These are phyloP conservation scores for Chrysanthemum seticuspe DNA, from an alignment of 129 eudicot species.

Conservation along the genomic window DNA sequence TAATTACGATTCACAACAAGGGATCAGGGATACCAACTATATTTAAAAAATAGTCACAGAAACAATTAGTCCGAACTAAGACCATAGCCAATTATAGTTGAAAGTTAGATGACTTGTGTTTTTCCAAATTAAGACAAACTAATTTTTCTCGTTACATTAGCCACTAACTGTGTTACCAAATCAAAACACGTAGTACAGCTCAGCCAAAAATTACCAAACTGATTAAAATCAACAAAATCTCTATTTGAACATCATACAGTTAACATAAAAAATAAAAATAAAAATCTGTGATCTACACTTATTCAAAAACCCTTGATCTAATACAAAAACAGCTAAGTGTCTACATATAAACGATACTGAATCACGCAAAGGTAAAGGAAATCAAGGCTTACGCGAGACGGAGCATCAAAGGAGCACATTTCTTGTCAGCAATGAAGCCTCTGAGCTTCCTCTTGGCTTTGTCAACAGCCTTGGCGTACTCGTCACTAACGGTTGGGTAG, in stretches of 20 bases:
- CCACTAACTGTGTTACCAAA: no score
- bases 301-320: not conserved
- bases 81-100: not conserved
- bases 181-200: no score
- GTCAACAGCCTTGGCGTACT: conserved; percentile 65
- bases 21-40: not conserved
- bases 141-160: no score
- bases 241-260: no score
- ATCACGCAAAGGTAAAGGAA: not conserved
- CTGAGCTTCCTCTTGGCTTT: conserved; percentile 77
- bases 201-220: no score
- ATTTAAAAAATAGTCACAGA: not conserved
- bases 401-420: conserved; percentile 78
- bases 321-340: not conserved
- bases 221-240: no score
- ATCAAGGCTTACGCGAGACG: conserved; percentile 63
- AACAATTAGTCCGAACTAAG: not conserved
- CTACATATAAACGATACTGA: not conserved
- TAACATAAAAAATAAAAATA: no score
- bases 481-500: conserved; percentile 68
- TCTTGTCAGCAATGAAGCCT: conserved; percentile 70
- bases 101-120: no score
- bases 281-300: no score
- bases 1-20: not conserved
- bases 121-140: no score